Evolutionary conservation across 1,139 yeast genomes (phyloP).

Genomic region (Diutina siamensis): DNA sequence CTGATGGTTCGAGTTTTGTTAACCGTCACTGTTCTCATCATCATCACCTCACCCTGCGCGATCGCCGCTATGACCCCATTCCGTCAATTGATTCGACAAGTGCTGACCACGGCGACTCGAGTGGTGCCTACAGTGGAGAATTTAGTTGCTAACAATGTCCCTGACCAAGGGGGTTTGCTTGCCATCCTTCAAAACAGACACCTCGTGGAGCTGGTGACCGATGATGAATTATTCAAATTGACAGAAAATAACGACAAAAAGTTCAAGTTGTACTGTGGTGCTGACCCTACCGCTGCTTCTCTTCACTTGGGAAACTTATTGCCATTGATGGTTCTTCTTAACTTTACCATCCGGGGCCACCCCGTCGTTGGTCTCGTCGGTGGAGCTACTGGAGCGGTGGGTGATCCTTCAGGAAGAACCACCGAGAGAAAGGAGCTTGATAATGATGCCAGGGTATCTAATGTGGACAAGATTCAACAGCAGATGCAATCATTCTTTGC

Average conservation of each 20-base stretch:
- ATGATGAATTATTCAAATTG: slow-evolving; percentile 31
- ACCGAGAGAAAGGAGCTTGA: slow-evolving; percentile 60
- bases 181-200: slow-evolving; percentile 27
- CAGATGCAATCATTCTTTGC: slow-evolving; percentile 56
- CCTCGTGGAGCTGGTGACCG: slow-evolving; percentile 36
- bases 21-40: too few species aligned
- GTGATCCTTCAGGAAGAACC: slow-evolving; percentile 90
- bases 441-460: slow-evolving; percentile 37
- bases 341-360: slow-evolving; percentile 79
- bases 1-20: too few species aligned
- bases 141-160: background rate
- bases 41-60: too few species aligned
- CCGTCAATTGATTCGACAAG: background rate
- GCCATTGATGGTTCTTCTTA: slow-evolving; percentile 76
- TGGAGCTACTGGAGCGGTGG: slow-evolving; percentile 96
- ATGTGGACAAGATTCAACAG: slow-evolving; percentile 43
- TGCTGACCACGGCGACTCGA: background rate
- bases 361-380: slow-evolving; percentile 76
- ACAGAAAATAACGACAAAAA: slow-evolving; percentile 20
- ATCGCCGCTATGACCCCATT: background rate
- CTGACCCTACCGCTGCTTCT: slow-evolving; percentile 90
- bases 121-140: slow-evolving; percentile 3
- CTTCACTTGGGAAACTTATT: slow-evolving; percentile 83
- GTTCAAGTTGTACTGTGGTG: slow-evolving; percentile 77
- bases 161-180: background rate